Conservation (phyloP, 2,329 filamentous ascomycete genomes). For the Penicillium freii region DNA sequence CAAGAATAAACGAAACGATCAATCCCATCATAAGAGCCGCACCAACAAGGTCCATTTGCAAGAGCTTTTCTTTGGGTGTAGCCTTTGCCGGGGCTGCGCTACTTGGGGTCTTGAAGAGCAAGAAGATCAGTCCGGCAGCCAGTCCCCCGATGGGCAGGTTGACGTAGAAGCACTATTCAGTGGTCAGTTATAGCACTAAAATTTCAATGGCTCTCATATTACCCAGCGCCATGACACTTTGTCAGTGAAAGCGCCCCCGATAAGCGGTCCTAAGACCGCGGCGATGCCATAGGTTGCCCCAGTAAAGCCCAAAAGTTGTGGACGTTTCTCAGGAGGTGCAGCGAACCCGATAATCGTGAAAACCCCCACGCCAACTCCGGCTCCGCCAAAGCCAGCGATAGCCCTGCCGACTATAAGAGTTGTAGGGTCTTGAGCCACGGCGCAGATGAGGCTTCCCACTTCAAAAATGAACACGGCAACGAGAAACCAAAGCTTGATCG, state of each 20-base stretch:
- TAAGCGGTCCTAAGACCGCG: constrained; percentile 48
- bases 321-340: constrained; percentile 1
- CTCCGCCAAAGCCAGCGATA: constrained; percentile 37
- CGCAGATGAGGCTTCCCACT: constrained; percentile 42
- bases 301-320: constrained; percentile 43
- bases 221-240: constrained; percentile 47
- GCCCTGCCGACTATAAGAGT: constrained; percentile 43
- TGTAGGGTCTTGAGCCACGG: constrained; percentile 33
- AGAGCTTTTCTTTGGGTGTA: constrained; percentile 35
- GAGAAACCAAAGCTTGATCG: constrained; percentile 37
- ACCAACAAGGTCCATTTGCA: constrained; percentile 49
- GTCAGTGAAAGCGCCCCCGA: constrained; percentile 48
- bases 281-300: constrained; percentile 52
- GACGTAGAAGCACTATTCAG: constrained; percentile 28
- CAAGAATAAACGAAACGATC: constrained; percentile 44
- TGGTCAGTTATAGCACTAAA: neutral
- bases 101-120: constrained; percentile 30
- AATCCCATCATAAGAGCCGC: constrained; percentile 40
- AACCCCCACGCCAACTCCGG: constrained; percentile 33
- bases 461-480: constrained; percentile 44
- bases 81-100: neutral
- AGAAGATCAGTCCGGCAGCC: constrained; percentile 21
- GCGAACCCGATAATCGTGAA: constrained; percentile 28
- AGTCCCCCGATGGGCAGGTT: constrained; percentile 28
- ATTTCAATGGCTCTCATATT: constrained; percentile 17